Conservation (phyloP, 129 eudicot species). For the Gnaphalium uliginosum region DNA sequence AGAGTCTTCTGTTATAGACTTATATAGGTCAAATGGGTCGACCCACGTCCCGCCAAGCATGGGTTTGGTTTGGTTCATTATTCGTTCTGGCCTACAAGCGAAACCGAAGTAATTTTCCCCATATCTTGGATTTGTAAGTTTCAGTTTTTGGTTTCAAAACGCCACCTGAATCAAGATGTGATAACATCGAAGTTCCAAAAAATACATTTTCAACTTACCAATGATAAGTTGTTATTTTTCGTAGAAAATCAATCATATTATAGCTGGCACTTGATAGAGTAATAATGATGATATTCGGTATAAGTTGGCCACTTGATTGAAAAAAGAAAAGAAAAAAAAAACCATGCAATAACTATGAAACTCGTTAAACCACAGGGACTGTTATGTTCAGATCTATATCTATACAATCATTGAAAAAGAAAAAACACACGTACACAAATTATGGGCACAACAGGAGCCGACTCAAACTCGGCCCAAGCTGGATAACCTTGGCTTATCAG, state of each 20-base stretch:
- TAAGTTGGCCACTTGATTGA: neutral
- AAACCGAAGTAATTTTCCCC: neutral
- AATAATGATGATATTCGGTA: neutral
- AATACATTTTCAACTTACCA: too few relatives aligned
- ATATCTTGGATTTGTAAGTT: neutral
- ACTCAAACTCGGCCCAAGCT: conserved; percentile 33
- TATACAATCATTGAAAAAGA: neutral
- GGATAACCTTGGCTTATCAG: conserved; percentile 16
- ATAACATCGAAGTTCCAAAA: neutral
- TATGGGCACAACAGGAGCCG: conserved; percentile 28
- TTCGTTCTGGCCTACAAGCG: neutral
- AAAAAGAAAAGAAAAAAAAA: too few relatives aligned
- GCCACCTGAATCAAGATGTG: neutral
- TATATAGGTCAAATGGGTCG: neutral
- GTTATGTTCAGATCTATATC: conserved; percentile 11
- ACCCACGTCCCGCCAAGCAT: neutral
- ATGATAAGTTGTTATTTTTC: too few relatives aligned
- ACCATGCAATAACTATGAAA: neutral
- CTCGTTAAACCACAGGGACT: neutral
- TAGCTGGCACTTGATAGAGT: neutral
- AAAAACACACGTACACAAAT: neutral
- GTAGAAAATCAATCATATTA: neutral
- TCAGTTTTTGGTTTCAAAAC: neutral
- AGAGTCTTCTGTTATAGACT: too few relatives aligned
- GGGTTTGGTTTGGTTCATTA: neutral